A percentile compares a stretch with the other conserved stretches of the same genome.
Conservation (phyloP, 306 rosid genomes). For the Casuarina cunninghamiana region DNA sequence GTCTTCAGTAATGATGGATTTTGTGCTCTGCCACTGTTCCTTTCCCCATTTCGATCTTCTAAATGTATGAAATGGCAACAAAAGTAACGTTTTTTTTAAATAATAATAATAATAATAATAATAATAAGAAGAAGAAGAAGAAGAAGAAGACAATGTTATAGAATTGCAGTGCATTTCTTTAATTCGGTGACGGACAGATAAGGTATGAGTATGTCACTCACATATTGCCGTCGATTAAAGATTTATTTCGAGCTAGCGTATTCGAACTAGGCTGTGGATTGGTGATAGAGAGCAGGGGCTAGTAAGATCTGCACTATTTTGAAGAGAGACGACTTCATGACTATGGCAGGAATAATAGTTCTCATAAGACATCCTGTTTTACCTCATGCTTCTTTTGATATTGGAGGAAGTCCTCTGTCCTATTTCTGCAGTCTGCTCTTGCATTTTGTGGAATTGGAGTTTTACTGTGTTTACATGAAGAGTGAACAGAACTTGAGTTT, state of each 20-base stretch:
- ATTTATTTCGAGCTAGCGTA: neutral
- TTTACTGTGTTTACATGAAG: neutral
- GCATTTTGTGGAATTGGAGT: constrained; percentile 10
- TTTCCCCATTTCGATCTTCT: neutral
- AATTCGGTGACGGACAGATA: neutral
- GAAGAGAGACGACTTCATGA: neutral
- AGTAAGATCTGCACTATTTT: neutral
- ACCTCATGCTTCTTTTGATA: neutral
- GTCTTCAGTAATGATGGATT: neutral
- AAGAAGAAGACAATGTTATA: too few species aligned
- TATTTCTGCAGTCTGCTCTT: constrained; percentile 12
- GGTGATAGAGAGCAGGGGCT: too few species aligned
- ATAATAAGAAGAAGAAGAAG: too few species aligned
- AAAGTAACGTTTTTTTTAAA: too few species aligned
- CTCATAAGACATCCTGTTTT: constrained; percentile 1
- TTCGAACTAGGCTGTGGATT: too few species aligned
- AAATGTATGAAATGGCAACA: neutral
- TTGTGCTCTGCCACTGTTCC: neutral
- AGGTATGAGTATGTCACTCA: neutral
- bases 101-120: too few species aligned
- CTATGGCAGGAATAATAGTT: neutral
- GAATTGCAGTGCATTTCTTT: neutral
- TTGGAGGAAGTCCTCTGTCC: neutral
- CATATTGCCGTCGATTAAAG: neutral
- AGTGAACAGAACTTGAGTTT: neutral